Evolutionary conservation across 2,329 filamentous ascomycete genomes (phyloP).

Genomic region (Penicillium thymicola): DNA sequence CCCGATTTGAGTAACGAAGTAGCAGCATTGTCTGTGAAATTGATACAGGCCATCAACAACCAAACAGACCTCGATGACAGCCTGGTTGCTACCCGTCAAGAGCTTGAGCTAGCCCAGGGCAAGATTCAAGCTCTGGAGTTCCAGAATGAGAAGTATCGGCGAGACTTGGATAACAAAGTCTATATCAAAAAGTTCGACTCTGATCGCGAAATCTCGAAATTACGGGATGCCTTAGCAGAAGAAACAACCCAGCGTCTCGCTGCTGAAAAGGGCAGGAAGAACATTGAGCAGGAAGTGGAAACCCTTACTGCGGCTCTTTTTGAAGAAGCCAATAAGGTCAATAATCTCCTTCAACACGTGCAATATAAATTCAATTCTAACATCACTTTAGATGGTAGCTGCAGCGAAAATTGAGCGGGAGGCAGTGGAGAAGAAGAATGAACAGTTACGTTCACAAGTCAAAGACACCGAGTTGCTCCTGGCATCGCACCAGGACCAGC

Average conservation of each 20-base stretch:
- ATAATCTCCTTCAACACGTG: constrained; percentile 14
- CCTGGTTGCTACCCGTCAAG: constrained; percentile 75
- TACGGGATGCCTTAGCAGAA: constrained; percentile 59
- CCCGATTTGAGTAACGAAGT: constrained; percentile 72
- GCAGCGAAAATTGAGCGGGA: constrained; percentile 83
- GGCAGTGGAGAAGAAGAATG: constrained; percentile 74
- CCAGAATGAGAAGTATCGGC: constrained; percentile 66
- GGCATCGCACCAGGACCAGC: constrained; percentile 86
- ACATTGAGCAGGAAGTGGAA: constrained; percentile 89
- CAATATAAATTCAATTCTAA: constrained; percentile 12
- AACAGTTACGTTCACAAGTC: constrained; percentile 80
- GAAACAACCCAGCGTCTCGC: constrained; percentile 64
- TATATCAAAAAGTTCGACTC: constrained; percentile 71
- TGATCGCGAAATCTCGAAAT: constrained; percentile 66
- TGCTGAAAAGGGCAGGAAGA: constrained; percentile 75
- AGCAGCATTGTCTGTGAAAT: constrained; percentile 85
- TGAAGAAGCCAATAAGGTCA: constrained; percentile 86
- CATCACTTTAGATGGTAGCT: constrained; percentile 70
- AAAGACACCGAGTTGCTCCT: constrained; percentile 82
- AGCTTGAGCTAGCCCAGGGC: constrained; percentile 70
- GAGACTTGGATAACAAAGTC: constrained; percentile 67
- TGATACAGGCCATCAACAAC: constrained; percentile 96
- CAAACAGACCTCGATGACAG: constrained; percentile 90
- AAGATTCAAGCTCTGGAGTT: constrained; percentile 67
- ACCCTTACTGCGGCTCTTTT: constrained; percentile 89